Percentiles rank a stretch among this genome's conserved stretches.
Evolutionary conservation across 805 yeast species (phyloP).

Genomic region (Alloascoidea hylecoeti): DNA sequence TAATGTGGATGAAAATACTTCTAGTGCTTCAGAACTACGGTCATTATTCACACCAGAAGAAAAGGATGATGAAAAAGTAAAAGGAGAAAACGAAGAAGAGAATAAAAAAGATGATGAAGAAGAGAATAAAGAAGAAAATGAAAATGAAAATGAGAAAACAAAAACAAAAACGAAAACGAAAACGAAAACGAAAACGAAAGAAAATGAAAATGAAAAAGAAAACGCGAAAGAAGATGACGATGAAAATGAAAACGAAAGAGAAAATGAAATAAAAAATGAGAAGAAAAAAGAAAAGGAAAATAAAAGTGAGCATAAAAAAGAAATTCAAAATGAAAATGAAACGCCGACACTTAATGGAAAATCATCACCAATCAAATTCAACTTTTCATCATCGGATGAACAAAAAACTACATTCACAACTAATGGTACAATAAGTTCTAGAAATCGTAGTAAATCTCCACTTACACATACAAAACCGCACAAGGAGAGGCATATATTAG

Average conservation of each 20-base stretch:
- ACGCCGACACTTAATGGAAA: no score
- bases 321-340: slow-evolving; percentile 3
- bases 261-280: slow-evolving; percentile 3
- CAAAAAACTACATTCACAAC: no score
- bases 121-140: slow-evolving; percentile 3
- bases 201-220: slow-evolving; percentile 2
- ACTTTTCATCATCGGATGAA: no score
- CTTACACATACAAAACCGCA: no score
- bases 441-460: no score
- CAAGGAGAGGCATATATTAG: no score
- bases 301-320: slow-evolving; percentile 2
- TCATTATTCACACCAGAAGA: background rate
- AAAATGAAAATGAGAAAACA: slow-evolving; percentile 1
- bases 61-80: slow-evolving; percentile 2
- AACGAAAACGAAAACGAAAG: background rate
- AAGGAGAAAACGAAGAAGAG: slow-evolving; percentile 1
- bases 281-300: slow-evolving; percentile 2
- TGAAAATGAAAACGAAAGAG: slow-evolving; percentile 2
- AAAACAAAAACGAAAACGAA: background rate
- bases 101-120: slow-evolving; percentile 3
- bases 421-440: no score
- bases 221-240: slow-evolving; percentile 2
- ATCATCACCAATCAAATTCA: no score
- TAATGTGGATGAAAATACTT: slow-evolving; percentile 2
- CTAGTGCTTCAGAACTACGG: background rate